Percentiles rank a stretch among this genome's conserved stretches.
phyloP scores from a whole-genome alignment of 495 filamentous ascomycete genomes.

The Lasiosphaeria hispida region DNA sequence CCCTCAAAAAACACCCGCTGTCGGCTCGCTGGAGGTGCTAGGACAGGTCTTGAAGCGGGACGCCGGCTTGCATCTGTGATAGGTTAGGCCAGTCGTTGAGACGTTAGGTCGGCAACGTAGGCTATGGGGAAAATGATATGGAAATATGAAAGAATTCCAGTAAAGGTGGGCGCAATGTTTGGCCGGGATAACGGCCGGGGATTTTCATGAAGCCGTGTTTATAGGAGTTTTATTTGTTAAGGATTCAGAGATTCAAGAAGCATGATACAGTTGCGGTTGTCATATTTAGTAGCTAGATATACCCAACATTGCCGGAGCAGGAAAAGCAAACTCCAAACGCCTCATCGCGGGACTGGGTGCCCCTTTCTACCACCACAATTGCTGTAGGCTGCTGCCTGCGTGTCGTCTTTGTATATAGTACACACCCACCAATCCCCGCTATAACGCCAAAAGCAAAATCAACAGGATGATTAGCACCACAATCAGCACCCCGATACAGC shows the following conservation, averaged over 20 bases:
- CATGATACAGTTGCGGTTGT: neutral
- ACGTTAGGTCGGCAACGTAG: too few relatives aligned
- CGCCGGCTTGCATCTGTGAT: conserved; percentile 50
- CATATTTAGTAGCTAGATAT: neutral
- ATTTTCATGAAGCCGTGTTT: neutral
- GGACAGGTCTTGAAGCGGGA: conserved; percentile 58
- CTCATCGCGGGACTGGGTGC: neutral
- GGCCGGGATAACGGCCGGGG: too few relatives aligned
- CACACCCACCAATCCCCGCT: conserved; percentile 10
- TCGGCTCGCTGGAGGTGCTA: conserved; percentile 58
- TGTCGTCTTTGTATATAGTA: neutral
- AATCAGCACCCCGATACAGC: conserved; percentile 85
- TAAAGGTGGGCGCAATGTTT: too few relatives aligned
- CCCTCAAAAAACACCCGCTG: conserved; percentile 49
- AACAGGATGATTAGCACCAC: conserved; percentile 81
- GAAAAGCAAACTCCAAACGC: conserved; percentile 7
- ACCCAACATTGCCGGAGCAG: conserved; percentile 4
- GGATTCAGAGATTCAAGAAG: neutral
- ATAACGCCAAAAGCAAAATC: conserved; percentile 62
- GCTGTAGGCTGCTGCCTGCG: neutral
- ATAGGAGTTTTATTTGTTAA: neutral
- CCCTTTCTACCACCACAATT: neutral
- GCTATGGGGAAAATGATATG: too few relatives aligned
- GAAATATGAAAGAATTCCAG: too few relatives aligned
- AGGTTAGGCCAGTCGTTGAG: neutral